These are phyloP conservation scores for Aspergillus coremiiformis DNA, from an alignment of 495 filamentous ascomycete species.

Conservation along the genomic window DNA sequence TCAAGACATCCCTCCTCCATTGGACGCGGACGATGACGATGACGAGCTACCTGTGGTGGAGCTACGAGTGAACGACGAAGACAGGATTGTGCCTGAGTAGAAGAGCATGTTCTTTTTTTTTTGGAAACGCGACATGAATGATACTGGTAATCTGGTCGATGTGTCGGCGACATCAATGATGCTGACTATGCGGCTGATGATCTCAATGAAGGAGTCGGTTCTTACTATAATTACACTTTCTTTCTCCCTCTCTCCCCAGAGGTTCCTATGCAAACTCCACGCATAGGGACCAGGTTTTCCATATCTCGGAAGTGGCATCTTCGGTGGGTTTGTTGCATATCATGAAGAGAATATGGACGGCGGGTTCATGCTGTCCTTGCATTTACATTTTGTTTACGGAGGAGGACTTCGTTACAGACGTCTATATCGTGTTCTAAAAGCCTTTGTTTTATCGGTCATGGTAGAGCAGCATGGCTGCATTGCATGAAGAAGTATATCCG, in stretches of 20 bases:
- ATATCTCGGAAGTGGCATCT: not conserved
- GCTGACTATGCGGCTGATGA: not conserved
- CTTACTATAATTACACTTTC: conserved; percentile 1
- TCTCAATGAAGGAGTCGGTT: not conserved
- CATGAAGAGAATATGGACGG: conserved; percentile 1
- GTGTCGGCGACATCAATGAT: not conserved
- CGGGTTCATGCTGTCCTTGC: not conserved
- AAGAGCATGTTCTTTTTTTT: not conserved
- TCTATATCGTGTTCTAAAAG: not conserved
- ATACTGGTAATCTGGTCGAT: not conserved
- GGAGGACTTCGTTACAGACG: not conserved
- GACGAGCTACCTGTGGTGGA: conserved; percentile 43
- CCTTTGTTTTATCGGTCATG: not conserved
- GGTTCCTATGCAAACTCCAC: not conserved
- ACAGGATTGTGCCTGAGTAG: conserved; percentile 24
- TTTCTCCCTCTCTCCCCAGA: conserved; percentile 1
- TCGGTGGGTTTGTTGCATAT: conserved; percentile 1
- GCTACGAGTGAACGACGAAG: conserved; percentile 35
- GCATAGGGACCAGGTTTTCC: not conserved
- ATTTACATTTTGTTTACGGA: conserved; percentile 3
- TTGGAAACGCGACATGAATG: conserved; percentile 11
- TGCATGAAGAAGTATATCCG: not conserved
- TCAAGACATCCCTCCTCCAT: conserved; percentile 28
- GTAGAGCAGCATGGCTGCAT: conserved; percentile 1
- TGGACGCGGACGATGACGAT: conserved; percentile 29